Percentiles rank a stretch among this genome's conserved stretches.
Evolutionary conservation across 108 stramenopile genomes (phyloP).

Genomic region (Parmales sp.): DNA sequence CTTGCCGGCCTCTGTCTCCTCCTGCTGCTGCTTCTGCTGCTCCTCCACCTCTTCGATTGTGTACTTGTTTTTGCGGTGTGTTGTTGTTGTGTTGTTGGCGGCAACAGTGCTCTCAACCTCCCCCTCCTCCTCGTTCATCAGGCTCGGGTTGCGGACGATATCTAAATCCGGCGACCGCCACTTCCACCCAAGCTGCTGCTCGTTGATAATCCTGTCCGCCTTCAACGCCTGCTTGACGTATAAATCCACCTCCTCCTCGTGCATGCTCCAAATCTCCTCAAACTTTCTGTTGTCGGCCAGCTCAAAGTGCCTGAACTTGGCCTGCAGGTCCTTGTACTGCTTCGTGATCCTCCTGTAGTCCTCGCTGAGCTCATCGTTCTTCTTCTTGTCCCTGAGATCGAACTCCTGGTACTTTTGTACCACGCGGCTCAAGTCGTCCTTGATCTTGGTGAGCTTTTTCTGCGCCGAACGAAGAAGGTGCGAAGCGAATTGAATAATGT

Average conservation of each 20-base stretch:
- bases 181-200: conserved; percentile 51
- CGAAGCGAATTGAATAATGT: too few species aligned
- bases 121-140: conserved; percentile 3
- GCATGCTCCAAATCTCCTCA: conserved; percentile 46
- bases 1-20: conserved; percentile 12
- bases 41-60: neutral
- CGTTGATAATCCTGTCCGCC: conserved; percentile 39
- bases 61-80: neutral
- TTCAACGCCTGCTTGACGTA: conserved; percentile 18
- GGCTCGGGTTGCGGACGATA: neutral
- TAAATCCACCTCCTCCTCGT: conserved; percentile 29
- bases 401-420: conserved; percentile 35
- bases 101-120: too few species aligned
- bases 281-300: conserved; percentile 39
- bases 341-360: conserved; percentile 49
- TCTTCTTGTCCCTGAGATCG: conserved; percentile 31
- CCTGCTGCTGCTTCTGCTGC: neutral
- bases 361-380: conserved; percentile 48
- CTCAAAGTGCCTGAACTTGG: conserved; percentile 57
- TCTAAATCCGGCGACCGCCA: conserved; percentile 38
- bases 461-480: too few species aligned
- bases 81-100: neutral
- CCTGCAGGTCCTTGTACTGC: conserved; percentile 57
- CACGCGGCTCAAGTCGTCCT: conserved; percentile 37
- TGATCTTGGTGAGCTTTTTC: conserved; percentile 43